phyloP scores from a whole-genome alignment of 805 yeast genomes.

The Barnettozyma pratensis region DNA sequence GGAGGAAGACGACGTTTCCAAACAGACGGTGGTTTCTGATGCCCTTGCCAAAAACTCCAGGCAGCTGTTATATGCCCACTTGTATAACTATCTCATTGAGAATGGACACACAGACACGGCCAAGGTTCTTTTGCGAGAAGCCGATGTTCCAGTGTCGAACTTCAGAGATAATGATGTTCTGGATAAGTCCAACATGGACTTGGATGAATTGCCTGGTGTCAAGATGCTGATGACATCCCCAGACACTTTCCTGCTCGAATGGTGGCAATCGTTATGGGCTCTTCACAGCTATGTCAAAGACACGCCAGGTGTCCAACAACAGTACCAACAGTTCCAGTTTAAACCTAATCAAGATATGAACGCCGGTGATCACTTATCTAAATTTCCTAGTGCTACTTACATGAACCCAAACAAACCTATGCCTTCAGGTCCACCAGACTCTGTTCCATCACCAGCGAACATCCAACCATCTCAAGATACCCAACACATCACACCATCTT shows the following conservation, averaged over 20 bases:
- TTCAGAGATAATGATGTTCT: constrained; percentile 7
- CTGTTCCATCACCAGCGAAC: constrained; percentile 2
- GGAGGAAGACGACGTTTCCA: constrained; percentile 6
- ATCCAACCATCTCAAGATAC: background rate
- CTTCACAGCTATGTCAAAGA: constrained; percentile 40
- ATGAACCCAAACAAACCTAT: background rate
- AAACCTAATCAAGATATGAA: background rate
- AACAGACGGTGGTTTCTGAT: constrained; percentile 33
- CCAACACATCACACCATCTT: background rate
- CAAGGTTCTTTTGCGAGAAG: constrained; percentile 38
- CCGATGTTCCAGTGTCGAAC: constrained; percentile 35
- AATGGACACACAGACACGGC: constrained; percentile 49
- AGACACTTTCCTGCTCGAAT: constrained; percentile 46
- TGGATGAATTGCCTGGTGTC: constrained; percentile 26
- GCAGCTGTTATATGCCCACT: constrained; percentile 46
- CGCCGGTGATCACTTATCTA: background rate
- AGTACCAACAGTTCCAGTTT: constrained; percentile 10
- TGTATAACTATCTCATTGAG: constrained; percentile 43
- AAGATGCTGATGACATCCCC: constrained; percentile 38
- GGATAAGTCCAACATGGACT: constrained; percentile 9
- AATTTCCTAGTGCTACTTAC: background rate
- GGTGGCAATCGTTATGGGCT: constrained; percentile 53
- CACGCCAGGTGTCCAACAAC: constrained; percentile 25
- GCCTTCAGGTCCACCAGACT: background rate
- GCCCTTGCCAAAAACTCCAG: constrained; percentile 43